phyloP scores from a whole-genome alignment of 2,329 filamentous ascomycete species.

The Clarireedia hainanense region DNA sequence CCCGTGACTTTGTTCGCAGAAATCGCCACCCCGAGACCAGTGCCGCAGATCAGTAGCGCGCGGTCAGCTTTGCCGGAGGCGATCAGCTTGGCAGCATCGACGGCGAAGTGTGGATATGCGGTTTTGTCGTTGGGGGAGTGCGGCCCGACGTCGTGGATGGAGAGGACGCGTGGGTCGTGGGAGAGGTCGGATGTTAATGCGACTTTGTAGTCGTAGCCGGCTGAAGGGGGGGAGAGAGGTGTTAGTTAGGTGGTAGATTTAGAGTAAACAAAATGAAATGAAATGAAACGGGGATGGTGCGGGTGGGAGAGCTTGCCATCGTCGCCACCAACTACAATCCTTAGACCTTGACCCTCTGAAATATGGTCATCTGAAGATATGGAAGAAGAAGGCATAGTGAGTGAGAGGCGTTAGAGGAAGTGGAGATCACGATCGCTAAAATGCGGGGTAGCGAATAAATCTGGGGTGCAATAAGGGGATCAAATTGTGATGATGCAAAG shows the following conservation, averaged over 20 bases:
- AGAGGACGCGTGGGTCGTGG: conserved; percentile 55
- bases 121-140: conserved; percentile 61
- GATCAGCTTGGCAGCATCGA: conserved; percentile 58
- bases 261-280: not conserved
- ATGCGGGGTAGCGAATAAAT: conserved; percentile 11
- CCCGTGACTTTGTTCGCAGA: conserved; percentile 83
- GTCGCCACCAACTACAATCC: not conserved
- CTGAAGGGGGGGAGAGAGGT: not conserved
- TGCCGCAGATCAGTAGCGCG: conserved; percentile 76
- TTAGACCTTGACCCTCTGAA: not conserved
- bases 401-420: not conserved
- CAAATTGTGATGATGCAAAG: too few species aligned
- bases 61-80: conserved; percentile 61
- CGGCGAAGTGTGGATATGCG: conserved; percentile 72
- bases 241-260: not conserved
- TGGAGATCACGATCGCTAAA: not conserved
- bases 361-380: not conserved
- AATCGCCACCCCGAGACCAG: conserved; percentile 80
- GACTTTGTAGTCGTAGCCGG: conserved; percentile 68
- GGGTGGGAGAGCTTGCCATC: not conserved
- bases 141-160: conserved; percentile 66
- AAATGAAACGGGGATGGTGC: not conserved
- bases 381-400: too few species aligned
- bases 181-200: conserved; percentile 67
- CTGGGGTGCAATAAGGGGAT: not conserved